A percentile compares a stretch with the other conserved stretches of the same genome.
Evolutionary conservation across 2,329 filamentous ascomycete species (phyloP).

Genomic region (Colletotrichum musae): DNA sequence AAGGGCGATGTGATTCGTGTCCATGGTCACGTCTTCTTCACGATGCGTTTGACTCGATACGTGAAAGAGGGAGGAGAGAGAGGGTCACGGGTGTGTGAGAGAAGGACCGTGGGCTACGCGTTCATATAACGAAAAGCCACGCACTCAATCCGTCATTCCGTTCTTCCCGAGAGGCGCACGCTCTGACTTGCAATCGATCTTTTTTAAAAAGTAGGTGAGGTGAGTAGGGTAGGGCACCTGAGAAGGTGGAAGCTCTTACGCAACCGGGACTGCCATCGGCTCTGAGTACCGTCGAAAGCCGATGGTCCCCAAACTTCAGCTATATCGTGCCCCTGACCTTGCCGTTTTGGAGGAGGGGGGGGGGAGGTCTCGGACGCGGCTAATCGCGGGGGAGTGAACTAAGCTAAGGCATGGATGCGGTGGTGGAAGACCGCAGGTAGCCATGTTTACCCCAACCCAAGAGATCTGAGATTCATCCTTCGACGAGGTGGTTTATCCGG

Average conservation of each 20-base stretch:
- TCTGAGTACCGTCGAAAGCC: constrained; percentile 5
- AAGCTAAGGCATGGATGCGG: background rate
- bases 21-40: constrained; percentile 34
- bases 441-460: constrained; percentile 31
- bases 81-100: too few relatives aligned
- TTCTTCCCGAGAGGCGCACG: too few relatives aligned
- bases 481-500: too few relatives aligned
- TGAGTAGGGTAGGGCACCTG: too few relatives aligned
- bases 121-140: background rate
- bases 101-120: too few relatives aligned
- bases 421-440: constrained; percentile 8
- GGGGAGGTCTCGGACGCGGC: background rate
- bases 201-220: too few relatives aligned
- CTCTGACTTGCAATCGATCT: too few relatives aligned
- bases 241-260: too few relatives aligned
- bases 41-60: background rate
- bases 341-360: background rate
- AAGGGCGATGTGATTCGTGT: constrained; percentile 54
- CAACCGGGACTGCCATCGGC: too few relatives aligned
- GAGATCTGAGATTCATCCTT: background rate
- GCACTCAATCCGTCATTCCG: constrained; percentile 2
- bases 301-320: background rate
- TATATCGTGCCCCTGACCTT: constrained; percentile 1
- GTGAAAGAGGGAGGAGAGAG: too few relatives aligned
- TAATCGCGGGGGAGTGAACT: constrained; percentile 16